Conservation (phyloP, 2,329 filamentous ascomycete genomes). For the Talaromyces piceae region DNA sequence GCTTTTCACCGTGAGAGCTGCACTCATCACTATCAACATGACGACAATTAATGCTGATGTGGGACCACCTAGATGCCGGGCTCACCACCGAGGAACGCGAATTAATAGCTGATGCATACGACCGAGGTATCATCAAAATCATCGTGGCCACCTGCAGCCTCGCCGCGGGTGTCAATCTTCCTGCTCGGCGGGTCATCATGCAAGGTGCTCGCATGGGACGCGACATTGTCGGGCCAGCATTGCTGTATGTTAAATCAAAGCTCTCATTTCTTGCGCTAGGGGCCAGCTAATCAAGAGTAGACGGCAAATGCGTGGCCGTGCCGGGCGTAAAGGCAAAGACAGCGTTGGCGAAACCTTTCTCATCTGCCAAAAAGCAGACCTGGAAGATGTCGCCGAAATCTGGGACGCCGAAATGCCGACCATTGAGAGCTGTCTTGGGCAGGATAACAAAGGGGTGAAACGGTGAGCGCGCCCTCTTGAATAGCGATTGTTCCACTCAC, state of each 20-base stretch:
- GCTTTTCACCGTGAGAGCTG: constrained; percentile 62
- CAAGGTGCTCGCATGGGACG: constrained; percentile 70
- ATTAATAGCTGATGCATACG: constrained; percentile 63
- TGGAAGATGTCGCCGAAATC: constrained; percentile 62
- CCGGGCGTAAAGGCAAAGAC: constrained; percentile 71
- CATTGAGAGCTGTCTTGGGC: constrained; percentile 60
- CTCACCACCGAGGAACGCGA: constrained; percentile 70
- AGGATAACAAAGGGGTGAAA: constrained; percentile 61
- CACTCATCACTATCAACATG: not conserved
- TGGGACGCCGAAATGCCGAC: constrained; percentile 65
- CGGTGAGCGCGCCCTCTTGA: constrained; percentile 39
- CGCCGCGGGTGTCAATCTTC: constrained; percentile 73
- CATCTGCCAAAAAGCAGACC: constrained; percentile 61
- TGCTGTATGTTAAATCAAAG: constrained; percentile 46
- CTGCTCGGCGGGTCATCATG: constrained; percentile 64
- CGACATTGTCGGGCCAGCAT: constrained; percentile 67
- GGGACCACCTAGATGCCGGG: constrained; percentile 31
- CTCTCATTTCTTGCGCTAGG: not conserved
- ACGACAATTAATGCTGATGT: constrained; percentile 16
- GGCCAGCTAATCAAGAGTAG: constrained; percentile 26
- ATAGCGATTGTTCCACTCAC: not conserved
- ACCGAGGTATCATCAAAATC: constrained; percentile 59
- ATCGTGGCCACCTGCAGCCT: constrained; percentile 72
- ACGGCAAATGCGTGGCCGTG: constrained; percentile 71
- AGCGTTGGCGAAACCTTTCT: constrained; percentile 70